Evolutionary conservation across 1,139 yeast species (phyloP).

Genomic region (Debaryomyces singareniensis): DNA sequence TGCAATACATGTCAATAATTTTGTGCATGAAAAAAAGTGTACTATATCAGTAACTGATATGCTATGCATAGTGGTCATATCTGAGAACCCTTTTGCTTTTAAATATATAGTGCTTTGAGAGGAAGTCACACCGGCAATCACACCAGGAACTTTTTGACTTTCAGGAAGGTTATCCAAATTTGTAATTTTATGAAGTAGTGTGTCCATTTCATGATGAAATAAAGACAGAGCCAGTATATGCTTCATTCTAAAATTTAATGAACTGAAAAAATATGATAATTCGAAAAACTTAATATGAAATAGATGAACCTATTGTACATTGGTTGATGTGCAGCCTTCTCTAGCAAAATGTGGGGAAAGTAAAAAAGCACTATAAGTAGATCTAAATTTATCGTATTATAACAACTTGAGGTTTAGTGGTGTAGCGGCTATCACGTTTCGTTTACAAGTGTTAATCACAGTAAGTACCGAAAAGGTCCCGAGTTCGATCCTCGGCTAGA

Average conservation of each 20-base stretch:
- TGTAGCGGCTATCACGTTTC: conserved; percentile 29
- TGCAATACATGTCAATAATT: conserved; percentile 42
- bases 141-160: conserved; percentile 17
- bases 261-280: too few relatives aligned
- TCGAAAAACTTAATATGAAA: too few relatives aligned
- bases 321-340: too few relatives aligned
- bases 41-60: conserved; percentile 20
- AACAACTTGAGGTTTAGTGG: conserved; percentile 19
- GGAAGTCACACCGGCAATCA: conserved; percentile 24
- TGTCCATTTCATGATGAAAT: too few relatives aligned
- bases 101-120: conserved; percentile 17
- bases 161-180: too few relatives aligned
- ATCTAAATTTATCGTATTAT: not conserved
- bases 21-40: conserved; percentile 43
- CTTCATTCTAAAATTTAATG: too few relatives aligned
- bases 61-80: conserved; percentile 12
- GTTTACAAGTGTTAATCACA: conserved; percentile 21
- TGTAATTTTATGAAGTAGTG: too few relatives aligned
- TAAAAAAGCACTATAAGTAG: not conserved
- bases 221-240: too few relatives aligned
- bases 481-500: conserved; percentile 31
- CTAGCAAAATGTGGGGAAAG: conserved; percentile 1
- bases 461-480: conserved; percentile 28
- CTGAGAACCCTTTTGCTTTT: conserved; percentile 18
- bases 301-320: too few relatives aligned